Evolutionary conservation across 2,329 filamentous ascomycete species (phyloP).

Genomic region (Fusarium napiforme): DNA sequence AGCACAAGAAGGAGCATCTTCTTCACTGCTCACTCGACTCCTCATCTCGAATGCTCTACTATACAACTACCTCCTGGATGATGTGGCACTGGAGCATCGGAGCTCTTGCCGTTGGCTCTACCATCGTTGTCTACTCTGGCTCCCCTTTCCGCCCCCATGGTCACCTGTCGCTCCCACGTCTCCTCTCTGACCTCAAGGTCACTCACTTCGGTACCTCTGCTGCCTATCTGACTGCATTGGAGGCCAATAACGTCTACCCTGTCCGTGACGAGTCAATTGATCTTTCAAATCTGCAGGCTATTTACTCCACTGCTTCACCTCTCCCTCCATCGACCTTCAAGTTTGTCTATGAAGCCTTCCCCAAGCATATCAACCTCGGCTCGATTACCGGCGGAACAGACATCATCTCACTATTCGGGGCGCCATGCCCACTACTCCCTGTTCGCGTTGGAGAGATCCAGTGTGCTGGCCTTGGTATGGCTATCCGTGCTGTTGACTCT

Average conservation of each 20-base stretch:
- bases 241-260: constrained; percentile 77
- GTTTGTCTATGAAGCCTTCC: constrained; percentile 89
- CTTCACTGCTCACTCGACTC: constrained; percentile 85
- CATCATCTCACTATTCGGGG: constrained; percentile 94
- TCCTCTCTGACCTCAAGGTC: constrained; percentile 83
- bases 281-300: constrained; percentile 76
- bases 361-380: constrained; percentile 81
- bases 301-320: constrained; percentile 94
- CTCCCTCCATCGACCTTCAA: constrained; percentile 92
- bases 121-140: constrained; percentile 89
- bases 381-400: constrained; percentile 97
- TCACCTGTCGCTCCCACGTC: constrained; percentile 81
- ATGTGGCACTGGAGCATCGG: constrained; percentile 99
- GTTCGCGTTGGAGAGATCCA: constrained; percentile 81
- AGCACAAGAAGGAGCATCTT: constrained; percentile 96
- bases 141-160: constrained; percentile 86
- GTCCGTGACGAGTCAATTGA: constrained; percentile 63
- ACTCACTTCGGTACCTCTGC: constrained; percentile 96
- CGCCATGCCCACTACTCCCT: constrained; percentile 80
- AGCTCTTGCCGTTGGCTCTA: constrained; percentile 83
- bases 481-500: constrained; percentile 71
- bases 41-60: constrained; percentile 85
- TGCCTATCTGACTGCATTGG: constrained; percentile 90
- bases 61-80: constrained; percentile 97
- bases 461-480: constrained; percentile 82